Percentiles rank a stretch among this genome's conserved stretches.
These are phyloP conservation scores for Capsicum baccatum DNA, from an alignment of 257 asterid genomes.

Conservation along the genomic window DNA sequence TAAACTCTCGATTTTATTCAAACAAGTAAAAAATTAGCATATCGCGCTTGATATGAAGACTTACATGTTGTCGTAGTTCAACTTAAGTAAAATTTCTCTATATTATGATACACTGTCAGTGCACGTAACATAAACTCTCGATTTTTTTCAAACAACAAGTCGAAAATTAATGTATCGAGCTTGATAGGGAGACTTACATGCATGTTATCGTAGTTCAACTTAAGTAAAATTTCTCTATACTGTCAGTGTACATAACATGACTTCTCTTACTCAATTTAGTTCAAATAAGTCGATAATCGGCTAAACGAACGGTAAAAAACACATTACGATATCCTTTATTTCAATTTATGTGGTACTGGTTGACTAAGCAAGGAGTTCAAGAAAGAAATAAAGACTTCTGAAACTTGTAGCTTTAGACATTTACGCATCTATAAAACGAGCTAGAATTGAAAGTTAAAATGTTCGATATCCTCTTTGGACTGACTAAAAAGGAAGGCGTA, in stretches of 20 bases:
- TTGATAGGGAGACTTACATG: neutral
- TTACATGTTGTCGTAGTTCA: too few relatives aligned
- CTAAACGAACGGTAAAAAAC: neutral
- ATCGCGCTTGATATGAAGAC: neutral
- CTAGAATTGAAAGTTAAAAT: too few relatives aligned
- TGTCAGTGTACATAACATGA: neutral
- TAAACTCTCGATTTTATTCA: too few relatives aligned
- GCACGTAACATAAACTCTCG: too few relatives aligned
- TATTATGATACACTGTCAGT: too few relatives aligned
- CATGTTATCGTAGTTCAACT: neutral
- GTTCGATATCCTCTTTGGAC: too few relatives aligned
- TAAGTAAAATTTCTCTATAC: neutral
- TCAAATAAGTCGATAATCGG: neutral
- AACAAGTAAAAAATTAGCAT: too few relatives aligned
- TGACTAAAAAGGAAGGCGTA: too few relatives aligned
- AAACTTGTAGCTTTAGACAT: too few relatives aligned
- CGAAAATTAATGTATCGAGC: neutral
- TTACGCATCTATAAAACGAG: too few relatives aligned
- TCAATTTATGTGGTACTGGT: neutral
- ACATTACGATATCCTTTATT: neutral
- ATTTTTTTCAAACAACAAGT: too few relatives aligned
- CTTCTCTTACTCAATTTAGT: neutral
- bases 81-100: too few relatives aligned
- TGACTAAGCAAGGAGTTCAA: neutral
- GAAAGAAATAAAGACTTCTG: neutral